These are phyloP conservation scores for Rhexocercosporidium sp. DNA, from an alignment of 2,329 filamentous ascomycete species.

Conservation along the genomic window DNA sequence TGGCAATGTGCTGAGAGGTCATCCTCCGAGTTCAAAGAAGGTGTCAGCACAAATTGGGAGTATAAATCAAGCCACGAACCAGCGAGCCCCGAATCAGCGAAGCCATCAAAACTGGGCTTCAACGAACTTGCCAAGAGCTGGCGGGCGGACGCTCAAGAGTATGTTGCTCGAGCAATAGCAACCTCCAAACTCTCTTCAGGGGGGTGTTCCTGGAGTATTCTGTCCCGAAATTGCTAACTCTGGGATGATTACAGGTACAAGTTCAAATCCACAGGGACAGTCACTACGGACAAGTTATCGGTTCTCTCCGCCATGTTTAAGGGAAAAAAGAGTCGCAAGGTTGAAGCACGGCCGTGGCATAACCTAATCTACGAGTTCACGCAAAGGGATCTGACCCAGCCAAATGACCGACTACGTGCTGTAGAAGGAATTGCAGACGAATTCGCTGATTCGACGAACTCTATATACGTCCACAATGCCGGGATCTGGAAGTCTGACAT, in stretches of 20 bases:
- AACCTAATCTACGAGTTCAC: background rate
- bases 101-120: background rate
- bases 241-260: background rate
- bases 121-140: background rate
- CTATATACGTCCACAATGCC: background rate
- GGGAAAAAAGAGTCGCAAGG: background rate
- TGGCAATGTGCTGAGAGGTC: background rate
- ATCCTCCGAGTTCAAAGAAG: background rate
- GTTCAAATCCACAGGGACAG: background rate
- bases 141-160: slow-evolving; percentile 1
- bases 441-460: background rate
- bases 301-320: background rate
- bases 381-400: background rate
- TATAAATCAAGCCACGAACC: background rate
- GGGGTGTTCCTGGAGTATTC: too few relatives aligned
- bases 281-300: background rate
- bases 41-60: background rate
- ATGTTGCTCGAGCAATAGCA: background rate
- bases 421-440: background rate
- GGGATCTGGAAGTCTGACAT: background rate
- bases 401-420: background rate
- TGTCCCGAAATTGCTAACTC: too few relatives aligned
- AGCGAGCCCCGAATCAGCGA: background rate
- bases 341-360: background rate
- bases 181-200: too few relatives aligned